Conservation (phyloP, 345 rosid species). For the Boechera retrofracta region DNA sequence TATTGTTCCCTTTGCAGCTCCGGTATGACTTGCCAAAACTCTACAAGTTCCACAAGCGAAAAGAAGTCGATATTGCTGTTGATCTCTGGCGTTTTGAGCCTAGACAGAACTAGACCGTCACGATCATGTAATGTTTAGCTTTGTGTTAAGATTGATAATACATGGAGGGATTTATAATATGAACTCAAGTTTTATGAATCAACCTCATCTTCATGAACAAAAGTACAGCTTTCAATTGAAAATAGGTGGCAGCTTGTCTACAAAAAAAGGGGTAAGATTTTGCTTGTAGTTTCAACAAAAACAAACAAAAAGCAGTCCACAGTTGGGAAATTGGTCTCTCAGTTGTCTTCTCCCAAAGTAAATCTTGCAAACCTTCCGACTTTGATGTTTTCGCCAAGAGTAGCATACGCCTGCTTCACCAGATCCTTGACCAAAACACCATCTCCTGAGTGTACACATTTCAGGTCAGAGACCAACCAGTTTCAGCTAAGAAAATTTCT, state of each 20-base stretch:
- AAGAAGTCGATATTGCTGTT: constrained; percentile 84
- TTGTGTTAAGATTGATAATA: constrained; percentile 17
- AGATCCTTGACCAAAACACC: no score
- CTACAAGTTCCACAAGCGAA: constrained; percentile 88
- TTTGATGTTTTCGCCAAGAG: no score
- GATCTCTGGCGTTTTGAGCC: constrained; percentile 98
- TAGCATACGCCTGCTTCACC: no score
- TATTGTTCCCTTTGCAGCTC: constrained; percentile 54
- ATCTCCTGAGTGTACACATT: no score
- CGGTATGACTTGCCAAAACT: constrained; percentile 77
- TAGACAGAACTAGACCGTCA: constrained; percentile 33
- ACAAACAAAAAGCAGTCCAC: no score
- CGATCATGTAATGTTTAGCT: constrained; percentile 18
- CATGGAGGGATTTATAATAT: constrained; percentile 10
- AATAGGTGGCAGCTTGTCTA: not conserved
- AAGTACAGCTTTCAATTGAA: not conserved
- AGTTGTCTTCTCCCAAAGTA: no score
- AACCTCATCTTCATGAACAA: constrained; percentile 4
- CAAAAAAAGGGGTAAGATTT: not conserved
- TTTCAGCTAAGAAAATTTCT: no score
- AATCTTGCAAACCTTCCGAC: no score
- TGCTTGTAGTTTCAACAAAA: no score
- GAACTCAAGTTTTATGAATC: constrained; percentile 13
- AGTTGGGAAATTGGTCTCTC: no score
- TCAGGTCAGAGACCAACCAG: no score